Evolutionary conservation across 306 rosid species (phyloP), one percentile per base, ranked within the genome.

Genomic region (Luffa acutangula): DNA sequence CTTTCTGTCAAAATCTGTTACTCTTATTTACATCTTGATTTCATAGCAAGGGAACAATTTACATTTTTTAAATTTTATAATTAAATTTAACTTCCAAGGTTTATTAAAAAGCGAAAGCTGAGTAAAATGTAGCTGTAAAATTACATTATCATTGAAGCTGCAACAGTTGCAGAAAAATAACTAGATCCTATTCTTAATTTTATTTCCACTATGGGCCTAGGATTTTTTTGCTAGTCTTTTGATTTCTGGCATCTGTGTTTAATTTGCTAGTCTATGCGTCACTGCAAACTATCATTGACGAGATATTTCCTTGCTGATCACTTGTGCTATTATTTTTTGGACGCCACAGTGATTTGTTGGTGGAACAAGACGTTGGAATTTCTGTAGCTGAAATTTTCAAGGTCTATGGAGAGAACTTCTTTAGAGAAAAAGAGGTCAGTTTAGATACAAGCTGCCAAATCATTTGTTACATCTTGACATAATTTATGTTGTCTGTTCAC

Each of bases 371-470:
- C 43, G 87, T 54, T 25, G 99, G 93, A 83, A 81, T 83, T 75
- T 86, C 94, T 67, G 96, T 95, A 53, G 91, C 96, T 79, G 97
- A 95, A 73, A 90, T 95, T 81, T 95, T 95, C 88, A 91, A 89
- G 80, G 89, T 62, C 77, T 63, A 90, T 66, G 99, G 99, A 76
- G 99, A 95, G 84, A 78, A 80, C 46, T 91, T 87, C 86, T 95
- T 95, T 81, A 93, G 99, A 75, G 87, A 91, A 48, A 91, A 86
- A 81, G 99, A 95, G 98, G 99, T 95, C 31, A 80, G 96, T 88
- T 72, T 48, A 39, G 79, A 78, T 79, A 43, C 75, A 41, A 14
- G 56, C 34, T 51, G 69, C 58, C 80, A 49, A 41, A 46, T 42
- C 34, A 18, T 78, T 82, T 69, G 15, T n/a, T 39, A 42, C 66